Percentiles rank a stretch among this genome's conserved stretches.
phyloP scores from a whole-genome alignment of 2,329 filamentous ascomycete species.

The Trichoderma asperellum region DNA sequence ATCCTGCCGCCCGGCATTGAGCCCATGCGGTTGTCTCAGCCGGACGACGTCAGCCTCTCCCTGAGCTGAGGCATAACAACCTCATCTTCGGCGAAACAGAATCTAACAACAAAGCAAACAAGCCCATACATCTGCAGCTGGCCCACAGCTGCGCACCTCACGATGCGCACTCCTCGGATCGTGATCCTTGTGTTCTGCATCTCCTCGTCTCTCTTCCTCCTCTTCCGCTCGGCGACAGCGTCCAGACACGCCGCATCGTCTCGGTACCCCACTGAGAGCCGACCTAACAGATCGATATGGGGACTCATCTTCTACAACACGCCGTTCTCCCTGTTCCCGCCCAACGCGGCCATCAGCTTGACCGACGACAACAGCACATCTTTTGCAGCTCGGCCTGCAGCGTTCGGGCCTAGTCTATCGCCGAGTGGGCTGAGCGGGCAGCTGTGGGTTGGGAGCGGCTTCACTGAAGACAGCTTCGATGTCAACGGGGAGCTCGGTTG shows the following conservation, averaged over 20 bases:
- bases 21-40: conserved; percentile 29
- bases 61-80: conserved; percentile 28
- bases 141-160: conserved; percentile 34
- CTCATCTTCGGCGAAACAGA: neutral
- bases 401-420: conserved; percentile 83
- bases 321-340: conserved; percentile 88
- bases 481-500: conserved; percentile 88
- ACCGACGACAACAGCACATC: conserved; percentile 98
- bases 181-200: conserved; percentile 59
- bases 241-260: conserved; percentile 36
- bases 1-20: conserved; percentile 7
- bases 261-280: conserved; percentile 33
- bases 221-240: conserved; percentile 57
- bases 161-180: conserved; percentile 59
- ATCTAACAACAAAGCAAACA: conserved; percentile 6
- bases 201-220: conserved; percentile 57
- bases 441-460: conserved; percentile 91
- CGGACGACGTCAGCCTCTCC: conserved; percentile 27
- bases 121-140: conserved; percentile 17
- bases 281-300: conserved; percentile 38
- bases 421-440: conserved; percentile 80
- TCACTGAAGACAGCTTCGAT: conserved; percentile 75
- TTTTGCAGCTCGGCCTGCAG: conserved; percentile 89
- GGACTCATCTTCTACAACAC: conserved; percentile 70
- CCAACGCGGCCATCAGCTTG: conserved; percentile 92